phyloP scores from a whole-genome alignment of 257 asterid species.

The Avicennia marina region DNA sequence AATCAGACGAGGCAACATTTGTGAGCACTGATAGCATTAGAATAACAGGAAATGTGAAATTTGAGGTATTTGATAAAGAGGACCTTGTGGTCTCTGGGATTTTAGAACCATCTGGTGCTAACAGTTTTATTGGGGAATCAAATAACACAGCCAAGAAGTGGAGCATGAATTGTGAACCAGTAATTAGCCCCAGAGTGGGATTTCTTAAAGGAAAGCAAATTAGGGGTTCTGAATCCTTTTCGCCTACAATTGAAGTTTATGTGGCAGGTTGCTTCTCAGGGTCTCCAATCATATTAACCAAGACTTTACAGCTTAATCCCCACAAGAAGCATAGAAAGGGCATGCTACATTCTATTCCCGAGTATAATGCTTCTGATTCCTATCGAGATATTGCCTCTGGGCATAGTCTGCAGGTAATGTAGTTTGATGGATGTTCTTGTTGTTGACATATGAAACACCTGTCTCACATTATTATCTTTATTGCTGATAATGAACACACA shows the following conservation, averaged over 20 bases:
- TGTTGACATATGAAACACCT: too few relatives aligned
- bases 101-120: slow-evolving; percentile 44
- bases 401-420: too few relatives aligned
- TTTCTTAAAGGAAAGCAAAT: slow-evolving; percentile 64
- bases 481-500: too few relatives aligned
- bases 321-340: too few relatives aligned
- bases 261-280: slow-evolving; percentile 82
- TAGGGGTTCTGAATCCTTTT: neutral
- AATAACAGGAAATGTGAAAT: slow-evolving; percentile 58
- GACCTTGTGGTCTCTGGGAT: slow-evolving; percentile 65
- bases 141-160: slow-evolving; percentile 34
- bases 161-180: slow-evolving; percentile 71
- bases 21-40: slow-evolving; percentile 73
- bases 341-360: too few relatives aligned
- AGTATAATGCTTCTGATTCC: too few relatives aligned
- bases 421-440: too few relatives aligned
- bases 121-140: slow-evolving; percentile 51
- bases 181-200: slow-evolving; percentile 44
- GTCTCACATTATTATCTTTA: too few relatives aligned
- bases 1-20: slow-evolving; percentile 84
- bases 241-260: slow-evolving; percentile 54
- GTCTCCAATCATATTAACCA: slow-evolving; percentile 68
- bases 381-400: too few relatives aligned
- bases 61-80: slow-evolving; percentile 60
- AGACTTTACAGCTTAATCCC: slow-evolving; percentile 71